Percentiles rank a stretch among this genome's conserved stretches.
Evolutionary conservation across 768 basidiomycete species (phyloP).

Genomic region (Favolaschia claudopus): DNA sequence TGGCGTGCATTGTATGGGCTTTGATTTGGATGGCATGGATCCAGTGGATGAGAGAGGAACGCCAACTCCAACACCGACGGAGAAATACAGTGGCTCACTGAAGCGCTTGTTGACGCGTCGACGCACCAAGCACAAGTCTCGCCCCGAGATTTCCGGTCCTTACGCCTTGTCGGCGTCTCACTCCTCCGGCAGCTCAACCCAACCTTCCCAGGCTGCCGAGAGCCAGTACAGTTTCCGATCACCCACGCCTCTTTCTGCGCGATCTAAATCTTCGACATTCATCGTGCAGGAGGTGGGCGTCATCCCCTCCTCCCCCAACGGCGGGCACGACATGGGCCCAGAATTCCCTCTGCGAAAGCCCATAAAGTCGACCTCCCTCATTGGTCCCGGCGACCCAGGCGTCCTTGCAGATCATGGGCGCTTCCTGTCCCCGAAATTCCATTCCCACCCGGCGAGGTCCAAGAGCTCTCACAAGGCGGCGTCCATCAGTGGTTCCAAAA

Average conservation of each 20-base stretch:
- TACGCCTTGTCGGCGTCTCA: conserved; percentile 21
- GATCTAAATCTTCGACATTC: conserved; percentile 11
- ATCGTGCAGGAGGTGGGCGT: conserved; percentile 10
- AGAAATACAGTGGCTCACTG: conserved; percentile 11
- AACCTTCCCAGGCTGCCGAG: background rate
- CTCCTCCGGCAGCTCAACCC: conserved; percentile 2
- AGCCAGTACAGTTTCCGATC: conserved; percentile 11
- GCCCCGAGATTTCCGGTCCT: conserved; percentile 29
- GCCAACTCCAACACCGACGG: conserved; percentile 13
- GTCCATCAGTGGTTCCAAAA: conserved; percentile 15
- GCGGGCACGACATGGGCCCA: conserved; percentile 11
- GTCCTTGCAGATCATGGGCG: conserved; percentile 17
- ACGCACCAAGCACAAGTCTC: conserved; percentile 17
- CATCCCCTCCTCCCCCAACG: conserved; percentile 26
- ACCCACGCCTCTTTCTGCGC: background rate
- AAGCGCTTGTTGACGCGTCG: conserved; percentile 24
- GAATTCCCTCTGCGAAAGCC: conserved; percentile 1
- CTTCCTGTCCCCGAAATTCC: conserved; percentile 23
- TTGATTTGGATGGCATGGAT: conserved; percentile 46
- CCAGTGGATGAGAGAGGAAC: conserved; percentile 20
- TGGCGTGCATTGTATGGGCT: conserved; percentile 19
- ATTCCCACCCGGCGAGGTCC: conserved; percentile 14
- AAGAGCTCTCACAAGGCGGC: conserved; percentile 14
- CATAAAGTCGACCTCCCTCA: conserved; percentile 18
- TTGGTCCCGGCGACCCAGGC: conserved; percentile 16